Conservation (phyloP, 257 asterid species). For the Nicotiana obtusifolia region DNA sequence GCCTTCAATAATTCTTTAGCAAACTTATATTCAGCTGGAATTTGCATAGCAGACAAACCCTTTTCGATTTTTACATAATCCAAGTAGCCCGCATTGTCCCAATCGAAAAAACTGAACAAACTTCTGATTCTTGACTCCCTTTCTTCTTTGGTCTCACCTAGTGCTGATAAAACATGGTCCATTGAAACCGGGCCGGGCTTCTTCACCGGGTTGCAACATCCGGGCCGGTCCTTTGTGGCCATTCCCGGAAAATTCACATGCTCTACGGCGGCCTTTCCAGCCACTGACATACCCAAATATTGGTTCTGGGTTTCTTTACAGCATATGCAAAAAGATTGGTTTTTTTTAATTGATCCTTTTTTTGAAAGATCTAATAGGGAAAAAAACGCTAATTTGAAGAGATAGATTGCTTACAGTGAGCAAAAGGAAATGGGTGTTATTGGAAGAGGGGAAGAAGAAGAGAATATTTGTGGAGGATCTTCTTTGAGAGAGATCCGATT, state of each 20-base stretch:
- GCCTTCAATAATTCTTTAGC: slow-evolving; percentile 87
- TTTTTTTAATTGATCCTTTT: background rate
- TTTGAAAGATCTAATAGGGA: background rate
- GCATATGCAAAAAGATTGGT: background rate
- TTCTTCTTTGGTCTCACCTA: slow-evolving; percentile 78
- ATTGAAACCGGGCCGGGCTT: slow-evolving; percentile 77
- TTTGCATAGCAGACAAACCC: slow-evolving; percentile 90
- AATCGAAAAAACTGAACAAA: slow-evolving; percentile 73
- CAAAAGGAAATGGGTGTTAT: background rate
- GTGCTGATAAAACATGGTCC: slow-evolving; percentile 84
- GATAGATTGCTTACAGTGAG: background rate
- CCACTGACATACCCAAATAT: slow-evolving; percentile 37
- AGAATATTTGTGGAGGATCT: slow-evolving; percentile 30
- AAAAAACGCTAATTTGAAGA: background rate
- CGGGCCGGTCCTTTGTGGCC: slow-evolving; percentile 46
- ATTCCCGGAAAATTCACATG: slow-evolving; percentile 50
- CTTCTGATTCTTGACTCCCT: slow-evolving; percentile 72
- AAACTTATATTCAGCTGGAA: slow-evolving; percentile 89
- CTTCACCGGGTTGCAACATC: slow-evolving; percentile 79
- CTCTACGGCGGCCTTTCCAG: slow-evolving; percentile 24
- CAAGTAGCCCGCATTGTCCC: slow-evolving; percentile 62
- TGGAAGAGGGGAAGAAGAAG: slow-evolving; percentile 1
- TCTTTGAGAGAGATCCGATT: slow-evolving; percentile 20
- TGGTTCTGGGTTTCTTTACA: background rate
- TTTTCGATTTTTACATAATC: slow-evolving; percentile 73